Percentiles rank a stretch among this genome's conserved stretches.
Evolutionary conservation across 2,329 filamentous ascomycete genomes (phyloP).

Genomic region (Hirsutella minnesotensis): DNA sequence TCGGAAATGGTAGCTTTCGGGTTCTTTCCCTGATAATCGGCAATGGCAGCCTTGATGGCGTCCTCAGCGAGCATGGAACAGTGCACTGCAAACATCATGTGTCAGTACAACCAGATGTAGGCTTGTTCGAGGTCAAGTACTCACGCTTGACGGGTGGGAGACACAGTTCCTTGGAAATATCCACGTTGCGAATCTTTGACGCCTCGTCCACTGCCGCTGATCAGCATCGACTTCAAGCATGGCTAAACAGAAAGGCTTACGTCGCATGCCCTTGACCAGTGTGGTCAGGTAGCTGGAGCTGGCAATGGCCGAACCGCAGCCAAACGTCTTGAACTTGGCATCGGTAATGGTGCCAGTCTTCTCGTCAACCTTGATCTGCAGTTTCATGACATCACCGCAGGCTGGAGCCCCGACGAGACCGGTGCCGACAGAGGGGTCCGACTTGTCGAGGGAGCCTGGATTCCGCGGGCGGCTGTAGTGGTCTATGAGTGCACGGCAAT

Average conservation of each 20-base stretch:
- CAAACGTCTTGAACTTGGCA: conserved; percentile 97
- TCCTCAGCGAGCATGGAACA: conserved; percentile 89
- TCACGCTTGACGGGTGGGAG: conserved; percentile 76
- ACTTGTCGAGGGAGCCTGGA: conserved; percentile 53
- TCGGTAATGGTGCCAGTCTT: conserved; percentile 80
- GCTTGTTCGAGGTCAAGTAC: no score
- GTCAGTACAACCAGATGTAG: no score
- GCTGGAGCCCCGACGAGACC: conserved; percentile 83
- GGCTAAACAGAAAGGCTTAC: conserved; percentile 2
- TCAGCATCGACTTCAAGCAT: background rate
- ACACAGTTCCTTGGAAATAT: conserved; percentile 94
- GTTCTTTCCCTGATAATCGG: conserved; percentile 79
- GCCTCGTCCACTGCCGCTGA: conserved; percentile 61
- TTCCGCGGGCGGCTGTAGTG: conserved; percentile 43
- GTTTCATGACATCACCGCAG: conserved; percentile 85
- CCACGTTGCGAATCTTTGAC: conserved; percentile 84
- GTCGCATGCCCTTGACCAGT: conserved; percentile 83
- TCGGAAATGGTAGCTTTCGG: conserved; percentile 47
- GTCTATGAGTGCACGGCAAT: conserved; percentile 21
- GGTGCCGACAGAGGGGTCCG: conserved; percentile 73
- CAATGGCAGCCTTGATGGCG: conserved; percentile 82
- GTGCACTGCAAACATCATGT: no score
- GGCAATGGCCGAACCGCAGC: conserved; percentile 88
- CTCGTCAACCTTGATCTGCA: conserved; percentile 72
- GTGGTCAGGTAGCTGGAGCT: conserved; percentile 83